Evolutionary conservation across 2,329 filamentous ascomycete genomes (phyloP).

Genomic region (Stagonosporopsis tanaceti): DNA sequence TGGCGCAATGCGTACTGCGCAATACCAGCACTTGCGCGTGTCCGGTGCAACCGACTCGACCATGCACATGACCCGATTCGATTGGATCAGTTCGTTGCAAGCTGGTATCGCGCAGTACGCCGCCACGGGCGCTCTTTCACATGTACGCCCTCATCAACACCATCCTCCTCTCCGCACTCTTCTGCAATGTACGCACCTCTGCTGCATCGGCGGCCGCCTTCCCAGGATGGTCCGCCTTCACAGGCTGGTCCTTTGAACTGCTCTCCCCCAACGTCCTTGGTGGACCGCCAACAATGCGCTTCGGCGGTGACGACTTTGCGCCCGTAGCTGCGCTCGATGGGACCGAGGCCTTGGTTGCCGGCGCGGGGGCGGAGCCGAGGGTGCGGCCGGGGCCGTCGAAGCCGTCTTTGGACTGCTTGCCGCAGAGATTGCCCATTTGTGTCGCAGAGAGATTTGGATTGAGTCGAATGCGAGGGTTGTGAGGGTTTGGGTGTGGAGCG

Average conservation of each 20-base stretch:
- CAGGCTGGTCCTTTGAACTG: conserved; percentile 63
- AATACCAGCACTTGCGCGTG: not conserved
- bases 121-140: conserved; percentile 8
- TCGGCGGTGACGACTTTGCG: conserved; percentile 21
- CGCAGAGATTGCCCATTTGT: conserved; percentile 86
- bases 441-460: conserved; percentile 21
- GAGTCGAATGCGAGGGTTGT: not conserved
- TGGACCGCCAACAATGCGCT: conserved; percentile 56
- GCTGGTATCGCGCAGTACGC: not conserved
- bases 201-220: conserved; percentile 81
- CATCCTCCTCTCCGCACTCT: conserved; percentile 2
- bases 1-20: not conserved
- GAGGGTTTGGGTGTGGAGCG: conserved; percentile 12
- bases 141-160: conserved; percentile 30
- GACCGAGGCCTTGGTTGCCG: conserved; percentile 54
- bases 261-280: conserved; percentile 70
- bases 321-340: conserved; percentile 18
- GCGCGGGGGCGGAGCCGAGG: conserved; percentile 65
- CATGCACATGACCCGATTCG: not conserved
- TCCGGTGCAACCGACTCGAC: not conserved
- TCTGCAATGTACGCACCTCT: conserved; percentile 67
- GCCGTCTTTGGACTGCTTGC: conserved; percentile 67
- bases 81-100: not conserved
- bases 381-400: conserved; percentile 78
- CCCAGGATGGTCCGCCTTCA: conserved; percentile 69